phyloP scores from a whole-genome alignment of 1,284 basidiomycete genomes.

The Termitomyces sp. region DNA sequence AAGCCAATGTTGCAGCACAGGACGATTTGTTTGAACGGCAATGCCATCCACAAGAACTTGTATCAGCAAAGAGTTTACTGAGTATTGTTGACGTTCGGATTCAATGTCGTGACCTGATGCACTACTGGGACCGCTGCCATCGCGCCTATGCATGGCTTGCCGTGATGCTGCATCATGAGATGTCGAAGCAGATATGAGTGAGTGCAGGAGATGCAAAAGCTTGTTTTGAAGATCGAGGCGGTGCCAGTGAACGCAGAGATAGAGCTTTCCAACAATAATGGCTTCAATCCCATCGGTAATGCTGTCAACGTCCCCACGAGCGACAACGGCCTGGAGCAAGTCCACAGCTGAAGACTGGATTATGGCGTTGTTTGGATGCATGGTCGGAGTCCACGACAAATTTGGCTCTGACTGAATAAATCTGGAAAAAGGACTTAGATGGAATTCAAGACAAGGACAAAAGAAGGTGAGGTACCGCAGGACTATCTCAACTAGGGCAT shows the following conservation, averaged over 20 bases:
- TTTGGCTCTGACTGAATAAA: constrained; percentile 74
- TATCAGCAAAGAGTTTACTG: constrained; percentile 66
- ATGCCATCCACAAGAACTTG: constrained; percentile 83
- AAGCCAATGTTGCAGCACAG: constrained; percentile 91
- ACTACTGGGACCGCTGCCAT: constrained; percentile 23
- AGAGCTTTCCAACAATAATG: constrained; percentile 72
- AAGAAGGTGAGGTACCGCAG: constrained; percentile 47
- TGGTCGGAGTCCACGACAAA: constrained; percentile 36
- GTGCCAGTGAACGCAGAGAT: constrained; percentile 62
- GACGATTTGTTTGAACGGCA: constrained; percentile 60
- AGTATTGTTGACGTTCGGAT: constrained; percentile 30
- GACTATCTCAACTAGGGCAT: constrained; percentile 65
- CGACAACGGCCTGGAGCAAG: constrained; percentile 75
- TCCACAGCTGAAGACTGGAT: constrained; percentile 79
- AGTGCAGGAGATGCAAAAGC: constrained; percentile 87
- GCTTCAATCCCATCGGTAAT: constrained; percentile 64
- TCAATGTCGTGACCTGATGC: constrained; percentile 26
- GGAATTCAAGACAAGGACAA: background rate
- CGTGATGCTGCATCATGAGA: constrained; percentile 22
- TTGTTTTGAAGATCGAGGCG: constrained; percentile 88
- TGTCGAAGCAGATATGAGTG: constrained; percentile 64
- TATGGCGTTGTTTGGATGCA: constrained; percentile 56
- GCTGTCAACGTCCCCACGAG: constrained; percentile 71
- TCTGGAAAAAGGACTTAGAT: constrained; percentile 32
- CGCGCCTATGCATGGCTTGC: constrained; percentile 26